These are phyloP conservation scores for Ceratobasidium sp. DNA, from an alignment of 1,284 basidiomycete genomes.

Conservation along the genomic window DNA sequence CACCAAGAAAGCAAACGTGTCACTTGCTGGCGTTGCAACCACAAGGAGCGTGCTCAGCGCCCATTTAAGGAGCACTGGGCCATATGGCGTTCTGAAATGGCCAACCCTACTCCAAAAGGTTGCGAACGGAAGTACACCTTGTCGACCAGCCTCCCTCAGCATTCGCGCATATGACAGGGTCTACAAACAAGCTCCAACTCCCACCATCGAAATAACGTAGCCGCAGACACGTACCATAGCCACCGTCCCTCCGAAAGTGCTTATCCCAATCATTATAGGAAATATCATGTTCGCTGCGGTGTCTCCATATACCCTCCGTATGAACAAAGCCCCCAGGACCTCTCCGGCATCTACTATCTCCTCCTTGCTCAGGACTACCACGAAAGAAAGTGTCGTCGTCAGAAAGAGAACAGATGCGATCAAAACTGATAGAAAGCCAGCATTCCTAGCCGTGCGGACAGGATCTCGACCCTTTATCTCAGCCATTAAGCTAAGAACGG, in stretches of 20 bases:
- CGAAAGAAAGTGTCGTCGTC: conserved; percentile 44
- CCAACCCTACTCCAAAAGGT: conserved; percentile 54
- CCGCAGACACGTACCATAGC: conserved; percentile 52
- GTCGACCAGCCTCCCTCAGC: conserved; percentile 56
- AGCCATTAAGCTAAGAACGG: conserved; percentile 68
- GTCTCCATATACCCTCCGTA: conserved; percentile 67
- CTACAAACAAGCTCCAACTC: conserved; percentile 41
- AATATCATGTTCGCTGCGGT: conserved; percentile 56
- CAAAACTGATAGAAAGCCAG: conserved; percentile 63
- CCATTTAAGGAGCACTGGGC: conserved; percentile 64
- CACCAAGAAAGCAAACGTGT: conserved; percentile 66
- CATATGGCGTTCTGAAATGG: conserved; percentile 58
- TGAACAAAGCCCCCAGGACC: conserved; percentile 69
- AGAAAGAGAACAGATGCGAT: conserved; percentile 6
- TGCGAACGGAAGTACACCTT: conserved; percentile 57
- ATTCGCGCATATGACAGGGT: conserved; percentile 60
- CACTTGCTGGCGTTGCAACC: conserved; percentile 66
- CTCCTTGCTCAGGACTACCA: conserved; percentile 61
- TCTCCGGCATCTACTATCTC: conserved; percentile 64
- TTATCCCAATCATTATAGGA: conserved; percentile 57
- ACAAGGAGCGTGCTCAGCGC: conserved; percentile 67
- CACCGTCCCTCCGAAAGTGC: conserved; percentile 56
- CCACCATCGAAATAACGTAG: conserved; percentile 47
- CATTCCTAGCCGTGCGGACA: conserved; percentile 67
- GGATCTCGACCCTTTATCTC: conserved; percentile 64